These are phyloP conservation scores for Pulchroboletus neoregius DNA, from an alignment of 1,284 basidiomycete species.

Conservation along the genomic window DNA sequence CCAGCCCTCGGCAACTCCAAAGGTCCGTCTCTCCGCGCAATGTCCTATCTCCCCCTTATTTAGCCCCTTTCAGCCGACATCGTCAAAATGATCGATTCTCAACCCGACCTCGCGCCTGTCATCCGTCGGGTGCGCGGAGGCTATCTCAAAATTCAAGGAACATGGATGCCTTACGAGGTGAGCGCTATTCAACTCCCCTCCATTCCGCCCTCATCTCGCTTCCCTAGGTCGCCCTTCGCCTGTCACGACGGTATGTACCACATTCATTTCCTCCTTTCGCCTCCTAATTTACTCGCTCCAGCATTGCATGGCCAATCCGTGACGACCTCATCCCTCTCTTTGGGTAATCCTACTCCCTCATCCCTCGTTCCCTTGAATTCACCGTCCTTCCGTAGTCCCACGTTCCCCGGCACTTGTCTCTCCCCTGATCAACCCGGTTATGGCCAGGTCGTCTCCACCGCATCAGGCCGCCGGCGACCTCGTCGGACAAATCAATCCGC, in stretches of 20 bases:
- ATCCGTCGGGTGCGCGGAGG: conserved; percentile 80
- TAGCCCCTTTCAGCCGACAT: conserved; percentile 63
- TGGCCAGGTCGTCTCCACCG: conserved; percentile 68
- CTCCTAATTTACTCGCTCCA: conserved; percentile 34
- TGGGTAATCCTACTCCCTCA: conserved; percentile 48
- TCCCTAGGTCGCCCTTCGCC: conserved; percentile 60
- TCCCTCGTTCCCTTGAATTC: conserved; percentile 8
- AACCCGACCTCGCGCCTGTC: conserved; percentile 75
- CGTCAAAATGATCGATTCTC: conserved; percentile 84
- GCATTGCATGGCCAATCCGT: conserved; percentile 86
- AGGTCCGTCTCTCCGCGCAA: conserved; percentile 44
- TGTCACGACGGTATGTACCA: conserved; percentile 64
- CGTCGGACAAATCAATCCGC: conserved; percentile 43
- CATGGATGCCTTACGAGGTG: conserved; percentile 87
- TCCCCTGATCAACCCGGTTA: conserved; percentile 79
- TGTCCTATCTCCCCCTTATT: conserved; percentile 11
- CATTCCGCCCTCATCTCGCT: conserved; percentile 20
- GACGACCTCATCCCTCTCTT: conserved; percentile 79
- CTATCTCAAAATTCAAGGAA: conserved; percentile 85
- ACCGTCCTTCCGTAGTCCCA: conserved; percentile 43
- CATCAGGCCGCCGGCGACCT: conserved; percentile 57
- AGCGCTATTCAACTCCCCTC: conserved; percentile 23
- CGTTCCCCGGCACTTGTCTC: conserved; percentile 73
- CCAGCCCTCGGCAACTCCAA: conserved; percentile 80
- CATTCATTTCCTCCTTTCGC: conserved; percentile 12